These are phyloP conservation scores for Fusarium albidum DNA, from an alignment of 2,329 filamentous ascomycete genomes.

Conservation along the genomic window DNA sequence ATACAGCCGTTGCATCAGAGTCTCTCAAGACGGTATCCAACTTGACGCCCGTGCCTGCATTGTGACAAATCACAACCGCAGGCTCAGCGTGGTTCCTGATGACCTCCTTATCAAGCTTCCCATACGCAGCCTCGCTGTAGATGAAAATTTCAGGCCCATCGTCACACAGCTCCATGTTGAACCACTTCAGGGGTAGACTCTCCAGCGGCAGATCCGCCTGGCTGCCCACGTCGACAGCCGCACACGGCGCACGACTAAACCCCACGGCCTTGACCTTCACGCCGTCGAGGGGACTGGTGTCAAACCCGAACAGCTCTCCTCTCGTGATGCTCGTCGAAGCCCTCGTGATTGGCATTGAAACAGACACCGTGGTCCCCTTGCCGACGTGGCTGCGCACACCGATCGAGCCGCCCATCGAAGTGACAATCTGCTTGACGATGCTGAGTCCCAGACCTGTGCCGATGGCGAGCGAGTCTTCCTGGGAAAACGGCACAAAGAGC, in stretches of 20 bases:
- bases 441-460: slow-evolving; percentile 69
- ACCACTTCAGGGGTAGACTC: slow-evolving; percentile 2
- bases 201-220: neutral
- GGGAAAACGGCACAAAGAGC: slow-evolving; percentile 67
- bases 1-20: neutral
- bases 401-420: slow-evolving; percentile 63
- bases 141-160: neutral
- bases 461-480: slow-evolving; percentile 65
- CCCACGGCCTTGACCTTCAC: neutral
- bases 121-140: slow-evolving; percentile 1
- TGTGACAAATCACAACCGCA: slow-evolving; percentile 1
- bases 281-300: neutral
- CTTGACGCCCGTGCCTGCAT: neutral
- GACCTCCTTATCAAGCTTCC: neutral
- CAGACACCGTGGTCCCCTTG: neutral
- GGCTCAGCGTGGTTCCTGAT: neutral
- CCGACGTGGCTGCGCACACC: slow-evolving; percentile 16
- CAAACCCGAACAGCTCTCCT: neutral
- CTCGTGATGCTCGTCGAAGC: neutral
- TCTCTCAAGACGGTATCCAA: neutral
- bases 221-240: neutral
- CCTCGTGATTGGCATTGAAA: neutral
- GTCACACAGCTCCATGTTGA: neutral
- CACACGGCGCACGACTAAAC: neutral
- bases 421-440: slow-evolving; percentile 66